Evolutionary conservation across 257 asterid genomes (phyloP).

Genomic region (Fraxinus pennsylvanica): DNA sequence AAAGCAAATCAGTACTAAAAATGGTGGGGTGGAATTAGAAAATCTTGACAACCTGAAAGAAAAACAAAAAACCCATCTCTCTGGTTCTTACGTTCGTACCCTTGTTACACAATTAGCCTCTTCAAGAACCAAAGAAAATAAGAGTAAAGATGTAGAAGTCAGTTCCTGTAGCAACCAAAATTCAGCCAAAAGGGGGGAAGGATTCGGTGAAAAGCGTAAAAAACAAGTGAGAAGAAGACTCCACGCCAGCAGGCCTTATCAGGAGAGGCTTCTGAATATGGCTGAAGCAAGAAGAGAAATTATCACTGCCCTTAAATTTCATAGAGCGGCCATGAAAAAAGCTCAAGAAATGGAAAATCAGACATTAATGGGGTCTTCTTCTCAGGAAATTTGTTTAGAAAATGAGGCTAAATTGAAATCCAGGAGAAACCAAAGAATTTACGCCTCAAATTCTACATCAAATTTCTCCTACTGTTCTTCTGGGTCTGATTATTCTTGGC

Average conservation of each 20-base stretch:
- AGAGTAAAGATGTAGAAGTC: conserved; percentile 47
- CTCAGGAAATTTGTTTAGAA: conserved; percentile 44
- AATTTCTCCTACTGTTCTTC: conserved; percentile 48
- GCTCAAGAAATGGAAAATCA: conserved; percentile 46
- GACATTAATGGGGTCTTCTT: conserved; percentile 36
- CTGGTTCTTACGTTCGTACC: conserved; percentile 2
- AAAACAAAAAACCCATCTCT: not conserved
- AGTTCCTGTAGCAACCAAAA: conserved; percentile 36
- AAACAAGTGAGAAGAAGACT: conserved; percentile 89
- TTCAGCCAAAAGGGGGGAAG: conserved; percentile 33
- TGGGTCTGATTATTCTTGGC: conserved; percentile 44
- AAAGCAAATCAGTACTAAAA: not conserved
- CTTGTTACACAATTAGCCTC: not conserved
- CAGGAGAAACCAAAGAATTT: conserved; percentile 65
- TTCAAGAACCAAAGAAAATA: conserved; percentile 4
- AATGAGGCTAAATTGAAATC: conserved; percentile 58
- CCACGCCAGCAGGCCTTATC: conserved; percentile 92
- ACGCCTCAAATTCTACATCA: conserved; percentile 51
- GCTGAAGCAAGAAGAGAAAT: conserved; percentile 97
- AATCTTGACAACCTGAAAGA: not conserved
- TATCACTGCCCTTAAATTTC: conserved; percentile 94
- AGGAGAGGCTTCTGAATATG: conserved; percentile 92
- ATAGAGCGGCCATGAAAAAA: conserved; percentile 86
- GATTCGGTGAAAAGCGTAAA: conserved; percentile 48
- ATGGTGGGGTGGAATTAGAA: not conserved